Percentiles rank a stretch among this genome's conserved stretches.
Conservation (phyloP, 2,329 filamentous ascomycete species). For the Beauveria asiatica region DNA sequence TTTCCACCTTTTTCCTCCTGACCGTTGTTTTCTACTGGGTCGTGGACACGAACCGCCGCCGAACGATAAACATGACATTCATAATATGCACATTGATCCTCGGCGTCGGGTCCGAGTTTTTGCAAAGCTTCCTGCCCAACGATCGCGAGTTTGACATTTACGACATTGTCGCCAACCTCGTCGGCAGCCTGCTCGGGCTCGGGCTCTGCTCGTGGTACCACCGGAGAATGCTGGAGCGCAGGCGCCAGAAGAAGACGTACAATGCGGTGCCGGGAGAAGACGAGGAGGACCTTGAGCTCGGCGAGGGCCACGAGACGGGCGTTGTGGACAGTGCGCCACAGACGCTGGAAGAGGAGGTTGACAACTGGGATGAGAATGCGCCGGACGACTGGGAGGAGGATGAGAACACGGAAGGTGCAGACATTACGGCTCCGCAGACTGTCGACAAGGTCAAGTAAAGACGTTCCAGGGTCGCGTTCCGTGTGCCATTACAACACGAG, state of each 20-base stretch:
- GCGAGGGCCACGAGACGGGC: constrained; percentile 60
- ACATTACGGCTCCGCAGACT: constrained; percentile 13
- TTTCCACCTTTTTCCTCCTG: constrained; percentile 80
- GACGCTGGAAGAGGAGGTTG: constrained; percentile 69
- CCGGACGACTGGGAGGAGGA: constrained; percentile 51
- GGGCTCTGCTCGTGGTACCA: constrained; percentile 85
- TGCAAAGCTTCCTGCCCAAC: constrained; percentile 68
- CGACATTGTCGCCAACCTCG: constrained; percentile 80
- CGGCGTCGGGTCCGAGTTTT: constrained; percentile 65
- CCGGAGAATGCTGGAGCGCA: constrained; percentile 86
- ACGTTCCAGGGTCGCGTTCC: too few species aligned
- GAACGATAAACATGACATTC: constrained; percentile 75
- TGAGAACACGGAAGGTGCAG: constrained; percentile 27
- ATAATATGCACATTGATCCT: constrained; percentile 66
- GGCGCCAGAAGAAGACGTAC: constrained; percentile 65
- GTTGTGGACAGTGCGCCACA: constrained; percentile 34
- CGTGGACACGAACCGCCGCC: constrained; percentile 79
- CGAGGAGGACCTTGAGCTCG: constrained; percentile 67
- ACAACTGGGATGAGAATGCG: constrained; percentile 88
- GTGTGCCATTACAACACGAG: neutral
- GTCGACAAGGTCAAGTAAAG: neutral
- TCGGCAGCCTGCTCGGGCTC: constrained; percentile 65
- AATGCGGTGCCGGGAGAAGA: constrained; percentile 57
- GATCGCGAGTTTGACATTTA: constrained; percentile 65
- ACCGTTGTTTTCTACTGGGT: constrained; percentile 95